Evolutionary conservation across 176 grass and related monocot genomes (phyloP), one percentile per base, ranked within the genome.

Genomic region (Paspalum vaginatum): DNA sequence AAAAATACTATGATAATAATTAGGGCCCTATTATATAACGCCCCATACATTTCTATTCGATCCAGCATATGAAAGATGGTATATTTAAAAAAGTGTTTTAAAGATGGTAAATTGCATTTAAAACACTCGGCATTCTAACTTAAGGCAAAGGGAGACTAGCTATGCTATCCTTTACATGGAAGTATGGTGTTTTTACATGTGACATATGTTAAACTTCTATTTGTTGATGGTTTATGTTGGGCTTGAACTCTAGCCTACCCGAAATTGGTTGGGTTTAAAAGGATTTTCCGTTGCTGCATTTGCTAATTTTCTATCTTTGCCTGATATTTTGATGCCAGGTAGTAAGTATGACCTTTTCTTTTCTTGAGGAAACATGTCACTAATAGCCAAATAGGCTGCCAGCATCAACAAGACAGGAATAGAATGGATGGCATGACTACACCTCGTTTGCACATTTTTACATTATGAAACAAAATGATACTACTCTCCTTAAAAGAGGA

Each of bases 1-100:
- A n/a, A n/a, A 73, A 72, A 65, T n/a, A 39, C 11, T 71, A 61
- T 11, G 44, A 11, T 68, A 57, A n/a, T n/a, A n/a, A n/a, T n/a
- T n/a, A n/a, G n/a, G n/a, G n/a, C n/a, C n/a, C n/a, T n/a, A n/a
- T 4, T 40, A 43, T 48, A 44, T 26, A 68, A 18, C 62, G 55
- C 5, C 66, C 2, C 61, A 55, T 11, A n/a, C 11, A n/a, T 43
- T 45, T 22, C 12, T 51, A 38, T 57, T 65, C 41, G 22, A 9
- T 21, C 40, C 11, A 61, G 26, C 24, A 32, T 40, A 62, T 11
- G 26, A 39, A 38, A 11, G 43, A 18, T 72, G 26, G 5, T 20
- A 16, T 37, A 13, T 40, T 48, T 72, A 24, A 46, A 68, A 61
- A 68, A 47, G 16, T 8, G 40, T 38, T 17, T 27, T 48, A 55